Percentiles rank a stretch among this genome's conserved stretches.
Conservation (phyloP, 2,329 filamentous ascomycete species). For the Stemphylium lycopersici region DNA sequence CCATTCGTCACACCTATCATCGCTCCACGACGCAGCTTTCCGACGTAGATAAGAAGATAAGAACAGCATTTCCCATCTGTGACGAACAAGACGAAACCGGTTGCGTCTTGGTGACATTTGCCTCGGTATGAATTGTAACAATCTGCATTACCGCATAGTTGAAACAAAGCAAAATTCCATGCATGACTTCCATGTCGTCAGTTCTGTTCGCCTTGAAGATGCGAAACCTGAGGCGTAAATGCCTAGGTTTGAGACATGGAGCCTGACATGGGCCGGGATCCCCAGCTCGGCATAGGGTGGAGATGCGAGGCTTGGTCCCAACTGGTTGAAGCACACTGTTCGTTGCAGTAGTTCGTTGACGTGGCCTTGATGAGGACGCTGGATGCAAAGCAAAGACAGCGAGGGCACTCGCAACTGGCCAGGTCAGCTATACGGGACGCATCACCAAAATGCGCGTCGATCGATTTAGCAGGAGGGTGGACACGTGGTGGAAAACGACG, state of each 20-base stretch:
- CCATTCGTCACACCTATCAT: neutral
- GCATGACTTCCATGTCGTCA: neutral
- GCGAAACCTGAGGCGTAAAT: slow-evolving; percentile 4
- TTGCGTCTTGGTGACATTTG: neutral
- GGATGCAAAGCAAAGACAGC: neutral
- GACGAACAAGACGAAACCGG: neutral
- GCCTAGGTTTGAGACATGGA: neutral
- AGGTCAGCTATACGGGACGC: neutral
- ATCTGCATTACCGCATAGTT: neutral
- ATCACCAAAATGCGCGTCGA: slow-evolving; percentile 8
- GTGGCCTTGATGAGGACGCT: slow-evolving; percentile 12
- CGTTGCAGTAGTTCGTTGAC: slow-evolving; percentile 22
- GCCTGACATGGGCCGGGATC: slow-evolving; percentile 3
- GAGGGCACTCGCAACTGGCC: neutral
- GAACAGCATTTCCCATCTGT: neutral
- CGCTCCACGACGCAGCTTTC: neutral
- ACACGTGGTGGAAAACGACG: slow-evolving; percentile 13
- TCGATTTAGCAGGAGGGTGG: slow-evolving; percentile 3
- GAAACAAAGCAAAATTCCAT: slow-evolving; percentile 3
- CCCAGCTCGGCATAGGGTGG: neutral
- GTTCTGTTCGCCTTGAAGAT: slow-evolving; percentile 8
- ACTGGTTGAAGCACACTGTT: slow-evolving; percentile 2
- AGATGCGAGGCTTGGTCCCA: neutral
- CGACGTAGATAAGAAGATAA: neutral
- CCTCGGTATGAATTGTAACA: neutral